Percentiles rank a stretch among this genome's conserved stretches.
phyloP scores from a whole-genome alignment of 805 yeast species.

The Isabelozyma heimii region DNA sequence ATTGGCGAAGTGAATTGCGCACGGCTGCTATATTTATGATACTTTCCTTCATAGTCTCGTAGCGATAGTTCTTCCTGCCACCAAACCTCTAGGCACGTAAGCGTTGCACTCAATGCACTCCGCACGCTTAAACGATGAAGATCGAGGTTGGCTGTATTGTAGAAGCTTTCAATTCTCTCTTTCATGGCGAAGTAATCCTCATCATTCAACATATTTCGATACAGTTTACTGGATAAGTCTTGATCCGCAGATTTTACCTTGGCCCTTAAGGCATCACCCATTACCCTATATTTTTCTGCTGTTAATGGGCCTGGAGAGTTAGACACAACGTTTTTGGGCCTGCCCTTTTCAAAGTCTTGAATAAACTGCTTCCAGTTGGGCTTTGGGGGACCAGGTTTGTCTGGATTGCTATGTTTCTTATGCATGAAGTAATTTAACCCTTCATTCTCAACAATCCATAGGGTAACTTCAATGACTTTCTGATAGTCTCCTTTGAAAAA shows the following conservation, averaged over 20 bases:
- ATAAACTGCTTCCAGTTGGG: neutral
- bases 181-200: neutral
- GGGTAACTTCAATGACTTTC: conserved; percentile 34
- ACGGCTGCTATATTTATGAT: conserved; percentile 26
- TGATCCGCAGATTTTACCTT: neutral
- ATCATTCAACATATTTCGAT: neutral
- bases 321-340: conserved; percentile 1
- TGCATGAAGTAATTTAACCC: conserved; percentile 23
- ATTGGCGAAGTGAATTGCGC: conserved; percentile 45
- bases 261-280: neutral
- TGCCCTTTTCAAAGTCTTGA: neutral
- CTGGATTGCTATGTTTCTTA: neutral
- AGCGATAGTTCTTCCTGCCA: conserved; percentile 54
- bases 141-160: conserved; percentile 37
- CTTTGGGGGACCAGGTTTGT: neutral
- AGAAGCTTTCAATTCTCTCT: conserved; percentile 1
- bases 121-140: conserved; percentile 53
- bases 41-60: conserved; percentile 40
- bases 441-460: conserved; percentile 26
- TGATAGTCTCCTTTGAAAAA: conserved; percentile 45
- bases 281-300: neutral
- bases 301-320: neutral
- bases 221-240: neutral
- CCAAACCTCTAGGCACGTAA: conserved; percentile 48
- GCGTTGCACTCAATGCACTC: conserved; percentile 42